Conservation (phyloP, 805 yeast species). For the Spathaspora gorwiae region DNA sequence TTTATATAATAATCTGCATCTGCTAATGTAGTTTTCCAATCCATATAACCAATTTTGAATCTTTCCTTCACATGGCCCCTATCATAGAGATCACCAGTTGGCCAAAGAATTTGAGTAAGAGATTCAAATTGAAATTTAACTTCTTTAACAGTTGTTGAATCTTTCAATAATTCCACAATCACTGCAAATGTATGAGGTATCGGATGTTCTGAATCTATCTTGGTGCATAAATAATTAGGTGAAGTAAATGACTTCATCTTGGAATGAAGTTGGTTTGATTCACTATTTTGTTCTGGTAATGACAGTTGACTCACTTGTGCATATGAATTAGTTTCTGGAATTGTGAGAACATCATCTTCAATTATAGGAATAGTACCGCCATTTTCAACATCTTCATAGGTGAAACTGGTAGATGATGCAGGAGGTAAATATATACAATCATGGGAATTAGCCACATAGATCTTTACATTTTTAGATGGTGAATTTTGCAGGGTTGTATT, state of each 20-base stretch:
- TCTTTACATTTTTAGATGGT: conserved; percentile 22
- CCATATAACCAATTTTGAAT: conserved; percentile 43
- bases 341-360: conserved; percentile 7
- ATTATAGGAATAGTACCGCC: conserved; percentile 23
- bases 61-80: conserved; percentile 41
- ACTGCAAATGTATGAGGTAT: conserved; percentile 54
- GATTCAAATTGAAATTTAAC: conserved; percentile 42
- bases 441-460: conserved; percentile 35
- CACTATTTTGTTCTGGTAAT: neutral
- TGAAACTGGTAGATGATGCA: conserved; percentile 34
- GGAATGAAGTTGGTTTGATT: conserved; percentile 9
- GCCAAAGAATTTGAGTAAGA: conserved; percentile 46
- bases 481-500: conserved; percentile 22
- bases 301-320: neutral
- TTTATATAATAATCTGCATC: conserved; percentile 45
- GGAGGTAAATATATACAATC: conserved; percentile 39
- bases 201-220: conserved; percentile 35
- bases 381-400: conserved; percentile 41
- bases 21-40: conserved; percentile 40
- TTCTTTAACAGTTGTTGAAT: conserved; percentile 28
- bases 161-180: conserved; percentile 41
- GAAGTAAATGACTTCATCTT: conserved; percentile 23
- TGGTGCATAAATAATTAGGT: conserved; percentile 34
- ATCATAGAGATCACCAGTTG: conserved; percentile 47
- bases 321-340: neutral